Evolutionary conservation across 2,329 filamentous ascomycete species (phyloP).

Genomic region (Colletotrichum chlorophyti): DNA sequence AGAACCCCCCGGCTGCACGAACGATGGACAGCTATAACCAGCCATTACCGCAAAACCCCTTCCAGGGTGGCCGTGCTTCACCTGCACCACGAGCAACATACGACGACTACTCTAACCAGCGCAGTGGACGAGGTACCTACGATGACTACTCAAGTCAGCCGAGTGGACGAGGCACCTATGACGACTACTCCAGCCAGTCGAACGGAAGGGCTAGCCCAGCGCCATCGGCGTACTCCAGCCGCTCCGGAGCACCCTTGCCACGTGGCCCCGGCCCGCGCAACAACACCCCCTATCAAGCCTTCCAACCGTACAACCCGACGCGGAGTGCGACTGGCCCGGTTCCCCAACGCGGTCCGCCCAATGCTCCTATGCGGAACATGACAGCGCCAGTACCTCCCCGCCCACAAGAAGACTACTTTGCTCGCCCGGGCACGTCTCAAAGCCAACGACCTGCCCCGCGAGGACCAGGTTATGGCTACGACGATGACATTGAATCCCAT

Average conservation of each 20-base stretch:
- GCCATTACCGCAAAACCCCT: constrained; percentile 2
- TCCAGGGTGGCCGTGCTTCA: constrained; percentile 6
- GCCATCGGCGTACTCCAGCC: constrained; percentile 36
- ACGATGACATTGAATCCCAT: constrained; percentile 42
- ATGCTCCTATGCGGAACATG: constrained; percentile 51
- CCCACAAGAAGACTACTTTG: constrained; percentile 37
- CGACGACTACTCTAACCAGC: too few relatives aligned
- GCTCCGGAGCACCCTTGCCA: constrained; percentile 31
- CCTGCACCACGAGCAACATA: constrained; percentile 10
- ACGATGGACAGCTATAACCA: constrained; percentile 9
- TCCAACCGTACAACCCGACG: constrained; percentile 36
- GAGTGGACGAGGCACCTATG: constrained; percentile 27
- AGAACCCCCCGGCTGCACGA: too few relatives aligned
- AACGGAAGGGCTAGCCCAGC: constrained; percentile 42
- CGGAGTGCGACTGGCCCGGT: constrained; percentile 50
- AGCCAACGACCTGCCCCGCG: constrained; percentile 31
- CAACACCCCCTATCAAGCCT: constrained; percentile 29
- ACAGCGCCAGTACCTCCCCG: constrained; percentile 45
- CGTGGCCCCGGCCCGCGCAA: constrained; percentile 31
- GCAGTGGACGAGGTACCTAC: too few relatives aligned
- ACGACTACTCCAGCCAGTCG: constrained; percentile 32
- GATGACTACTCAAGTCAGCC: too few relatives aligned
- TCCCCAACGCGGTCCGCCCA: constrained; percentile 40
- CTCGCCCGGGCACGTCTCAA: constrained; percentile 36
- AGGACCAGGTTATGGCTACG: constrained; percentile 43